Evolutionary conservation across 73 alveolate genomes (phyloP), one percentile per base, ranked within the genome.

Genomic region (Paraurostyla sp.): DNA sequence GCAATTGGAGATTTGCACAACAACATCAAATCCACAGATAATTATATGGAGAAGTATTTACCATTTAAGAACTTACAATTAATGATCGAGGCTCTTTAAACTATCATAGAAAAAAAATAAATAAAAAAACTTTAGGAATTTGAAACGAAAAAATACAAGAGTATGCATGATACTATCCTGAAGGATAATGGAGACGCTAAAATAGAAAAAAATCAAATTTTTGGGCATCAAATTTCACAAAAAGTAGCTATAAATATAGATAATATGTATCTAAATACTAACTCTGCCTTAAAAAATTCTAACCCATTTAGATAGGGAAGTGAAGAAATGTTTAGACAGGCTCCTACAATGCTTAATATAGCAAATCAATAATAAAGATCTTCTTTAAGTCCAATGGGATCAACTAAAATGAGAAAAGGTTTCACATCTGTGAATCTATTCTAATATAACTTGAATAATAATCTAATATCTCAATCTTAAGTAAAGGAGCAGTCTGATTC

Each of bases 21-120:
- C 27, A 63, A 81, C 40, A 40, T 81, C 0, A 20, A 25, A 30
- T 43, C 80, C 1, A 81, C 91, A 27, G 91, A 81, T 22, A 81
- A 81, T 25, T 81, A 81, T 36, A 58, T 81, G 13, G 91, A 81
- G 69, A 81, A 81, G 42, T 81, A 81, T 81, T 16, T 81, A 52
- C 91, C 91, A 29, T 81, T 81, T 43, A 81, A 81, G 38, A 46
- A 51, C 13, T 71, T 49, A 29, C 30, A 81, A 30, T 30, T 81
- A 13, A 36, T 81, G 15, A 50, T 48, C 13, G 91, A 81, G 51
- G 27, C 80, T 48, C 20, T 81, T 43, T n/a, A 32, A 4, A 58
- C 27, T 1, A 38, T 57, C 25, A 33, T 81, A n/a, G 82, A 57
- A 0, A 52, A 60, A 46, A 58, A 56, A 58, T 27, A 81, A 40